Conservation (phyloP, 768 basidiomycete species). For the Strobilomyces confusus region DNA sequence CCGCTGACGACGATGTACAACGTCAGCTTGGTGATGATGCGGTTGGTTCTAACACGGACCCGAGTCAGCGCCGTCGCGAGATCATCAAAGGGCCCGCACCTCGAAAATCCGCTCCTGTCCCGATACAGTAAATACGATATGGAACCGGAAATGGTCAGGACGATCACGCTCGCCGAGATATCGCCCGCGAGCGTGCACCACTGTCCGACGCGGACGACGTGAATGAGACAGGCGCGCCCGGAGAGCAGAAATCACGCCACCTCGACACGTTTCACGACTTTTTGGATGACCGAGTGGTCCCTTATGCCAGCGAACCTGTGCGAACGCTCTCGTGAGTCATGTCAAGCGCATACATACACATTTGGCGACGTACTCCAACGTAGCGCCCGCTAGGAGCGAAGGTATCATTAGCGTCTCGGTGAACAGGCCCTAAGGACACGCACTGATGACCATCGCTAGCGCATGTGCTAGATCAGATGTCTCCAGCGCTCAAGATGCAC, state of each 20-base stretch:
- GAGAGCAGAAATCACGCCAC: neutral
- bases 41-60: neutral
- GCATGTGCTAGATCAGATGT: neutral
- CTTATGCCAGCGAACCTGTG: neutral
- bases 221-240: neutral
- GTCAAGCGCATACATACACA: neutral
- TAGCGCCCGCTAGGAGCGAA: neutral
- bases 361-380: neutral
- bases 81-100: neutral
- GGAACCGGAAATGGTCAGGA: neutral
- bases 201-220: neutral
- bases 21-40: neutral
- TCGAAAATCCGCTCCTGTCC: neutral
- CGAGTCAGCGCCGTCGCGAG: neutral
- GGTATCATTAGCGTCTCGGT: neutral
- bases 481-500: neutral
- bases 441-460: slow-evolving; percentile 1
- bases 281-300: neutral
- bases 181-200: neutral
- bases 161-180: neutral
- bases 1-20: slow-evolving; percentile 3
- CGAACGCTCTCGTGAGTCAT: neutral
- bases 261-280: neutral
- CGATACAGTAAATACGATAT: neutral
- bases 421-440: neutral